Percentiles rank a stretch among this genome's conserved stretches.
Conservation (phyloP, 108 stramenopile genomes). For the Cyclotella kingstonii region DNA sequence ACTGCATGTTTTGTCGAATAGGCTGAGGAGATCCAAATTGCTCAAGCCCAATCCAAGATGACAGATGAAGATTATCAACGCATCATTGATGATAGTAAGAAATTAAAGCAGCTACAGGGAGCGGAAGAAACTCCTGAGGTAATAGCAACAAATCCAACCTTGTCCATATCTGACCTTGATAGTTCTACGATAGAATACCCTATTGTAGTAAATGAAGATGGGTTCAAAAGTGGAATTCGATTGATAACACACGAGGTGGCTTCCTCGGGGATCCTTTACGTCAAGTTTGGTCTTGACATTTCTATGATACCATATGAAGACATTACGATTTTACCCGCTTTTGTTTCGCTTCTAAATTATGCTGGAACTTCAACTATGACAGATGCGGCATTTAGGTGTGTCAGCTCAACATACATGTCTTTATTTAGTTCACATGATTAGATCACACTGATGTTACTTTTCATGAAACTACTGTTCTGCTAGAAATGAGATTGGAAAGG, state of each 20-base stretch:
- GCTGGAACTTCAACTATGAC: conserved; percentile 57
- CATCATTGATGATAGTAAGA: conserved; percentile 58
- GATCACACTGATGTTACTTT: not conserved
- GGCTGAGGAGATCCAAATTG: conserved; percentile 43
- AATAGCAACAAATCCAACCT: conserved; percentile 68
- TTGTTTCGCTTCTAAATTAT: conserved; percentile 66
- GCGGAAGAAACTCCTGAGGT: conserved; percentile 74
- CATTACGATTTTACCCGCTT: conserved; percentile 67
- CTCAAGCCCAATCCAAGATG: conserved; percentile 37
- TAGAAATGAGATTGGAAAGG: conserved; percentile 57
- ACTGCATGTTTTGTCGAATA: not conserved
- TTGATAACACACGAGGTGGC: conserved; percentile 65
- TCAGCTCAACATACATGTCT: no score
- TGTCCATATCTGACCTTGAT: conserved; percentile 56
- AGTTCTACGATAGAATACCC: conserved; percentile 55
- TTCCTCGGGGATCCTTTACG: conserved; percentile 82
- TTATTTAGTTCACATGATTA: not conserved
- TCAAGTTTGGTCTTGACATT: conserved; percentile 83
- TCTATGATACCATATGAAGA: conserved; percentile 76
- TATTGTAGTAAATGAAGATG: conserved; percentile 48
- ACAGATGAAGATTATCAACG: conserved; percentile 45
- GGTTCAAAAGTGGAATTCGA: conserved; percentile 54
- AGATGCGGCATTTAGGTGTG: conserved; percentile 43
- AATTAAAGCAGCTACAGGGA: conserved; percentile 69
- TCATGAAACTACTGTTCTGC: not conserved